phyloP scores from a whole-genome alignment of 1,139 yeast genomes.

The Candida anutae region DNA sequence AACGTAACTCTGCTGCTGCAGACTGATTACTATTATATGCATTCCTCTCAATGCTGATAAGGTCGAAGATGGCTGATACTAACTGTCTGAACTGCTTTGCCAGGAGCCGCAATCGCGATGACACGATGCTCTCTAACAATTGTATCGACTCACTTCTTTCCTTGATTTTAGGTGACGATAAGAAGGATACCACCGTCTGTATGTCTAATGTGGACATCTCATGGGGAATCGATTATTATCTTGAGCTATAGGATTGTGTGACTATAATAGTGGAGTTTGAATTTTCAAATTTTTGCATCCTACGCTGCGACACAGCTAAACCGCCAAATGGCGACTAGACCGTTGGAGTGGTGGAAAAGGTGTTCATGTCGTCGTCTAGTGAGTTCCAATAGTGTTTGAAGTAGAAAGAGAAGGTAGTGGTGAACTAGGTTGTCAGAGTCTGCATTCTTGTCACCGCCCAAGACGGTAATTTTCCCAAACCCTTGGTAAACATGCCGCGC shows the following conservation, averaged over 20 bases:
- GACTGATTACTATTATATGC: slow-evolving; percentile 22
- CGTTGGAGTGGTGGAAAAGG: no score
- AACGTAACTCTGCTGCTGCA: slow-evolving; percentile 28
- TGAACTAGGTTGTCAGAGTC: no score
- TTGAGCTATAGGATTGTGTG: no score
- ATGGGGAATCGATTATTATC: no score
- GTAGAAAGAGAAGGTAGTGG: no score
- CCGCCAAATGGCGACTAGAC: no score
- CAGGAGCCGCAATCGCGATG: slow-evolving; percentile 14
- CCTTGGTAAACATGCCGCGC: no score
- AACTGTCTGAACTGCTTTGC: slow-evolving; percentile 20
- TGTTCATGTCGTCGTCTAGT: no score
- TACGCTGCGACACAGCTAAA: no score
- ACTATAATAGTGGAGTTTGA: no score
- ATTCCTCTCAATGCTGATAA: slow-evolving; percentile 34
- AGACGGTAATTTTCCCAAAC: neutral
- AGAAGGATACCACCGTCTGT: slow-evolving; percentile 10
- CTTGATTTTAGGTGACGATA: slow-evolving; percentile 40
- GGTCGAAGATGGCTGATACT: slow-evolving; percentile 28
- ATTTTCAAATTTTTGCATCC: no score
- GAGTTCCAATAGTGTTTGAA: no score
- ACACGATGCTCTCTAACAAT: slow-evolving; percentile 26
- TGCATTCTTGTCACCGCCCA: neutral
- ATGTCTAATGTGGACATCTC: slow-evolving; percentile 17
- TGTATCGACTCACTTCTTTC: slow-evolving; percentile 47